A percentile compares a stretch with the other conserved stretches of the same genome.
Evolutionary conservation across 73 alveolate genomes (phyloP).

Genomic region (Paramecium pentaurelia): DNA sequence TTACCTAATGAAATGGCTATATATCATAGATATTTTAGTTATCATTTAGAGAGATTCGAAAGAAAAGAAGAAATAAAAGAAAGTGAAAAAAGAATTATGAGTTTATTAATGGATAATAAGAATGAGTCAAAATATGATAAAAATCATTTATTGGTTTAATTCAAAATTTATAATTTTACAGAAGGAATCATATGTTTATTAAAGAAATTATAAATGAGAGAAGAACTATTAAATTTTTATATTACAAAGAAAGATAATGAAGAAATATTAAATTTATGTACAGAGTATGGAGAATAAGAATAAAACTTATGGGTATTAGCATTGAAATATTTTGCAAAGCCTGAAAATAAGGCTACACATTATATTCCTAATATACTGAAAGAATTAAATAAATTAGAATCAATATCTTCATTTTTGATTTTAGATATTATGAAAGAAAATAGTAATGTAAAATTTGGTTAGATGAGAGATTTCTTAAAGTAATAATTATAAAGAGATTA

Average conservation of each 20-base stretch:
- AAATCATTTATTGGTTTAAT: constrained; percentile 77
- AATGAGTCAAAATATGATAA: constrained; percentile 70
- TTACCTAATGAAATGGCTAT: constrained; percentile 59
- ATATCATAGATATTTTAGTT: constrained; percentile 81
- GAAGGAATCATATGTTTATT: constrained; percentile 78
- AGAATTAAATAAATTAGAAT: neutral
- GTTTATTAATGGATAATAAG: constrained; percentile 63
- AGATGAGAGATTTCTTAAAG: constrained; percentile 24
- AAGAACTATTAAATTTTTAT: constrained; percentile 80
- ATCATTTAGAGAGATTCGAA: constrained; percentile 68
- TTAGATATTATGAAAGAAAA: constrained; percentile 46
- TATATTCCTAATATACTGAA: neutral
- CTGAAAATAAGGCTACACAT: constrained; percentile 41
- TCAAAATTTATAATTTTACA: constrained; percentile 74
- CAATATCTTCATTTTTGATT: constrained; percentile 21
- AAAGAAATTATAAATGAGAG: constrained; percentile 71
- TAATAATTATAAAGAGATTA: constrained; percentile 39
- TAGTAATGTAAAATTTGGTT: constrained; percentile 40
- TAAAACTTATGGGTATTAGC: constrained; percentile 81
- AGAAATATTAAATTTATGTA: constrained; percentile 72
- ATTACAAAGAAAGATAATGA: constrained; percentile 68
- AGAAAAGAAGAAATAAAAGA: constrained; percentile 4
- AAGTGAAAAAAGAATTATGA: constrained; percentile 70
- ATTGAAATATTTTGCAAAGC: constrained; percentile 46
- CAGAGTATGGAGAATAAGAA: constrained; percentile 69